Conservation (phyloP, 768 basidiomycete genomes). For the Serendipita indica region DNA sequence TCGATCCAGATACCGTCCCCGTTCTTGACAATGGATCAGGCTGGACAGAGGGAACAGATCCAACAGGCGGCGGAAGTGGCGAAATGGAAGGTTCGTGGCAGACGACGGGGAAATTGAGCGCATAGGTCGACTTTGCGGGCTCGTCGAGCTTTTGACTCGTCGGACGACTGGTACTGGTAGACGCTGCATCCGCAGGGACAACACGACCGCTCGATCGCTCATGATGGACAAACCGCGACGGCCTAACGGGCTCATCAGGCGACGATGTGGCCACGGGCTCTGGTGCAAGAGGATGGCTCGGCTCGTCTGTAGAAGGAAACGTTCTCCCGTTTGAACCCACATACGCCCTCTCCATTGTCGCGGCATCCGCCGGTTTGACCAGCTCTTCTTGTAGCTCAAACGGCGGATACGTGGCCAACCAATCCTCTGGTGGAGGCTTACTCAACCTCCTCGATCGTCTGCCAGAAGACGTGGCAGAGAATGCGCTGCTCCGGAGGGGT, state of each 20-base stretch:
- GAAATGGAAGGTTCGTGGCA: slow-evolving; percentile 6
- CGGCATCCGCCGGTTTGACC: not conserved
- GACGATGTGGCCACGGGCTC: too few species aligned
- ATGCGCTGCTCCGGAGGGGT: not conserved
- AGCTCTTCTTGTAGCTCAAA: not conserved
- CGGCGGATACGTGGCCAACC: not conserved
- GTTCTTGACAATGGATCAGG: not conserved
- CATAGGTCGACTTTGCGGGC: not conserved
- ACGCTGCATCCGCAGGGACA: too few species aligned
- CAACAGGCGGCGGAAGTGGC: not conserved
- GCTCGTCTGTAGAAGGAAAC: too few species aligned
- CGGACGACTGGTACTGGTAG: not conserved
- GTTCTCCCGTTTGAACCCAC: not conserved
- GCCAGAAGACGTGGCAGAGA: not conserved
- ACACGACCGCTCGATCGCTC: too few species aligned
- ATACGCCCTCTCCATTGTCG: not conserved
- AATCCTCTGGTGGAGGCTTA: slow-evolving; percentile 1
- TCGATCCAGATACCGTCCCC: not conserved
- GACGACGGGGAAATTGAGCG: not conserved
- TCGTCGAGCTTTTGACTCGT: not conserved
- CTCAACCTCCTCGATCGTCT: not conserved
- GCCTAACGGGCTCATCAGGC: too few species aligned
- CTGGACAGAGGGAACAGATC: not conserved
- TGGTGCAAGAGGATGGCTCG: too few species aligned
- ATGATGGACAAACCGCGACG: too few species aligned